Evolutionary conservation across 1,139 yeast genomes (phyloP).

Genomic region (Pichia terricola): DNA sequence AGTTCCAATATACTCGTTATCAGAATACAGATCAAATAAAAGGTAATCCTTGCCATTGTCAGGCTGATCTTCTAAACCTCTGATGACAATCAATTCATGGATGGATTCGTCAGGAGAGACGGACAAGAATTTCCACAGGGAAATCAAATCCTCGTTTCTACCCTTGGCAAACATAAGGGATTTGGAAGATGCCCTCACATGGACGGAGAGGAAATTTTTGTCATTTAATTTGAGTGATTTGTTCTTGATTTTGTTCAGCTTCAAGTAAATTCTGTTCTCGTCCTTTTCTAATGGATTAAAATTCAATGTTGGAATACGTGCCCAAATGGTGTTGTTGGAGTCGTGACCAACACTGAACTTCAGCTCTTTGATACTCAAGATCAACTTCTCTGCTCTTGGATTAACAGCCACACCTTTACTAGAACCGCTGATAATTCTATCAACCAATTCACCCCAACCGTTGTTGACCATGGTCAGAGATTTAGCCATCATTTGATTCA

Average conservation of each 20-base stretch:
- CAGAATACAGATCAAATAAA: constrained; percentile 49
- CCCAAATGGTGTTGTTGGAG: constrained; percentile 31
- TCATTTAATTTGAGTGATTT: constrained; percentile 30
- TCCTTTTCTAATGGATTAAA: constrained; percentile 55
- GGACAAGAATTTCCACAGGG: constrained; percentile 68
- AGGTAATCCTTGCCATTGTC: constrained; percentile 36
- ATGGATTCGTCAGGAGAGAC: constrained; percentile 55
- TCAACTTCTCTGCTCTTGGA: constrained; percentile 69
- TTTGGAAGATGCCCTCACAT: constrained; percentile 36
- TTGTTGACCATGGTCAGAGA: constrained; percentile 34
- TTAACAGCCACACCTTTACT: constrained; percentile 72
- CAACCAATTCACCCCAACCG: constrained; percentile 88
- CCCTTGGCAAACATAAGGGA: constrained; percentile 54
- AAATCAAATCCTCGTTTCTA: constrained; percentile 47
- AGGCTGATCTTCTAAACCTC: constrained; percentile 33
- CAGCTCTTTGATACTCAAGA: constrained; percentile 67
- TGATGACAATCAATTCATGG: constrained; percentile 28
- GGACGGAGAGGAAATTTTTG: constrained; percentile 25
- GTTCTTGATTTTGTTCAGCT: constrained; percentile 40
- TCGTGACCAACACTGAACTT: constrained; percentile 28
- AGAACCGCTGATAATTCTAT: constrained; percentile 70
- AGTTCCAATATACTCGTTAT: constrained; percentile 54
- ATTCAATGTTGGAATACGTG: constrained; percentile 52
- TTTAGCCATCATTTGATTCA: constrained; percentile 26
- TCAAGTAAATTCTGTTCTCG: constrained; percentile 52